Evolutionary conservation across 2,329 filamentous ascomycete genomes (phyloP).

Genomic region (Colletotrichum trifolii): DNA sequence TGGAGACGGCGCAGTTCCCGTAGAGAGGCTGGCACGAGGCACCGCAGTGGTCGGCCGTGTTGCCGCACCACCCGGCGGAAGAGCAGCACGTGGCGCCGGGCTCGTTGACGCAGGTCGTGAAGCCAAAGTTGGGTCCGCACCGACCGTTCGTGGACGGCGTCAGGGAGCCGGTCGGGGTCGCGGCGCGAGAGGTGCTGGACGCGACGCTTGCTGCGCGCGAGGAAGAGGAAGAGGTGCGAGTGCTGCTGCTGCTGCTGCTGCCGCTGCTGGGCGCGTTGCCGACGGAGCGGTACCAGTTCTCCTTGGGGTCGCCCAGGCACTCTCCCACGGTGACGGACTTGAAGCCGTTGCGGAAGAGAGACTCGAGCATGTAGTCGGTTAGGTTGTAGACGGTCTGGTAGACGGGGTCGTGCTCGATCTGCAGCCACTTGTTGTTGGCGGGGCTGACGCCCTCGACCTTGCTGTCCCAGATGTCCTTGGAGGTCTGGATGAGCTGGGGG

Average conservation of each 20-base stretch:
- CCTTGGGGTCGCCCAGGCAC: constrained; percentile 63
- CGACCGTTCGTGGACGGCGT: constrained; percentile 40
- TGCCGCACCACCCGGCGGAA: constrained; percentile 50
- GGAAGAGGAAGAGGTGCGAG: constrained; percentile 5
- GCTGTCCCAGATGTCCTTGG: constrained; percentile 51
- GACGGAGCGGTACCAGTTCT: constrained; percentile 64
- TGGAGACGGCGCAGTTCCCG: constrained; percentile 38
- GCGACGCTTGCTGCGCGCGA: constrained; percentile 7
- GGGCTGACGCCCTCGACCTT: constrained; percentile 44
- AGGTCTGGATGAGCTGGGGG: constrained; percentile 46
- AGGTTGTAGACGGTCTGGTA: constrained; percentile 52
- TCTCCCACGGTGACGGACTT: constrained; percentile 61
- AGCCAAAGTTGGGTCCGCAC: constrained; percentile 42
- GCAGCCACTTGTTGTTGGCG: constrained; percentile 38
- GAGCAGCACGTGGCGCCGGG: constrained; percentile 43
- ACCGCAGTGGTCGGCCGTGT: constrained; percentile 51
- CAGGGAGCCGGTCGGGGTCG: constrained; percentile 32
- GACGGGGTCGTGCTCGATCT: constrained; percentile 55
- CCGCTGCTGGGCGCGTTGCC: constrained; percentile 13
- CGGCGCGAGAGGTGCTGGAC: constrained; percentile 11
- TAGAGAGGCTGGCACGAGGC: constrained; percentile 50
- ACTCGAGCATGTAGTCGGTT: constrained; percentile 49
- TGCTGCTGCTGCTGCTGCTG: constrained; percentile 12
- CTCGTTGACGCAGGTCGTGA: constrained; percentile 40
- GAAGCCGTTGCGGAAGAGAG: constrained; percentile 51